phyloP scores from a whole-genome alignment of 345 rosid genomes.

The Rhodamnia rubescens region DNA sequence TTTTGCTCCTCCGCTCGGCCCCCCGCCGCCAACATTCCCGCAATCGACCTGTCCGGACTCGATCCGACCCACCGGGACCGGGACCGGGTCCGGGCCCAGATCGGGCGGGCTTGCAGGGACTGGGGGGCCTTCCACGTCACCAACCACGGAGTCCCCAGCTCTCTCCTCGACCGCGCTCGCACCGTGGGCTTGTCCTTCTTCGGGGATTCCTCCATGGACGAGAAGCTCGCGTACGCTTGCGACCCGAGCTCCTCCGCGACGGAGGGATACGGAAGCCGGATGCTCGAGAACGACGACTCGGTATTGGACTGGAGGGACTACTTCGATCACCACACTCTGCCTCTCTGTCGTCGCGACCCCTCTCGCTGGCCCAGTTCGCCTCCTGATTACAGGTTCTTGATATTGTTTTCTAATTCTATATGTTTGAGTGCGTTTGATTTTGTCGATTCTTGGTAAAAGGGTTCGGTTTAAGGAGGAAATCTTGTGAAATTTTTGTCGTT shows the following conservation, averaged over 20 bases:
- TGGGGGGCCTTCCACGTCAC: conserved; percentile 84
- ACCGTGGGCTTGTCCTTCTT: conserved; percentile 44
- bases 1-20: neutral
- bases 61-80: conserved; percentile 1
- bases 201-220: conserved; percentile 34
- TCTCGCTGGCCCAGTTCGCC: conserved; percentile 67
- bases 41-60: conserved; percentile 29
- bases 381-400: conserved; percentile 46
- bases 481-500: neutral
- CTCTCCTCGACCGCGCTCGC: conserved; percentile 36
- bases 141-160: conserved; percentile 55
- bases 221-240: conserved; percentile 69
- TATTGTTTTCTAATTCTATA: neutral
- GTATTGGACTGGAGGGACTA: conserved; percentile 94
- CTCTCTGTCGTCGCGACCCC: conserved; percentile 65
- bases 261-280: conserved; percentile 75
- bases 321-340: conserved; percentile 81
- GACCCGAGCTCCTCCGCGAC: conserved; percentile 55
- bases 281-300: conserved; percentile 35
- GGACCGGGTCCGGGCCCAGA: conserved; percentile 18
- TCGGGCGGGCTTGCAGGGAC: conserved; percentile 46
- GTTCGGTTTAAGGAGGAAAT: neutral
- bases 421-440: neutral
- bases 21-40: conserved; percentile 24
- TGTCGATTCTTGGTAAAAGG: neutral